These are phyloP conservation scores for Vitis rotundifolia DNA, from an alignment of 164 flowering plant species.

Conservation along the genomic window DNA sequence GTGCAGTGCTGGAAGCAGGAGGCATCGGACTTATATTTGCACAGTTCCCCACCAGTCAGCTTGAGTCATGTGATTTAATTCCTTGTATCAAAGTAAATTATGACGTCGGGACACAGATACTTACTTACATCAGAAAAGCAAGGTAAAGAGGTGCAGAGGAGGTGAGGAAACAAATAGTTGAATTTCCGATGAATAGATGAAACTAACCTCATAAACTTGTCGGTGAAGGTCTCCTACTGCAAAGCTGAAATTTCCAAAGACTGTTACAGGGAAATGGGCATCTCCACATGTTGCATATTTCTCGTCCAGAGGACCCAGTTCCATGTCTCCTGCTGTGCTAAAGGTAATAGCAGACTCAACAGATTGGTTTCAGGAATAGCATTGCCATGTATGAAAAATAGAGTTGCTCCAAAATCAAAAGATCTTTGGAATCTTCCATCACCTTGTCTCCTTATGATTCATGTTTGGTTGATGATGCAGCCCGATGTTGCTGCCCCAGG, in stretches of 20 bases:
- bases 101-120: conserved; percentile 38
- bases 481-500: conserved; percentile 38
- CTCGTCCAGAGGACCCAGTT: conserved; percentile 39
- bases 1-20: conserved; percentile 19
- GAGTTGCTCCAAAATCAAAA: too few relatives aligned
- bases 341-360: conserved; percentile 18
- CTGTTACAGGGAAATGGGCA: conserved; percentile 26
- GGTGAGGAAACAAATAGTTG: not conserved
- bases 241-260: conserved; percentile 32
- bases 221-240: conserved; percentile 34
- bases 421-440: too few relatives aligned
- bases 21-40: conserved; percentile 27
- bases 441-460: not conserved
- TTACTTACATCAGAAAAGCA: conserved; percentile 33
- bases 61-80: conserved; percentile 3
- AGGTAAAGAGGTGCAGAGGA: conserved; percentile 19
- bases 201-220: not conserved
- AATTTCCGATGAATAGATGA: not conserved
- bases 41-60: not conserved
- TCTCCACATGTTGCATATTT: conserved; percentile 29
- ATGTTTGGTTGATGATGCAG: conserved; percentile 8
- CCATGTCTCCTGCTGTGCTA: conserved; percentile 23
- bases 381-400: not conserved
- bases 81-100: conserved; percentile 29
- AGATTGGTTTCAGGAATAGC: not conserved